Conservation (phyloP, 306 rosid genomes). For the Acacia acuminata region DNA sequence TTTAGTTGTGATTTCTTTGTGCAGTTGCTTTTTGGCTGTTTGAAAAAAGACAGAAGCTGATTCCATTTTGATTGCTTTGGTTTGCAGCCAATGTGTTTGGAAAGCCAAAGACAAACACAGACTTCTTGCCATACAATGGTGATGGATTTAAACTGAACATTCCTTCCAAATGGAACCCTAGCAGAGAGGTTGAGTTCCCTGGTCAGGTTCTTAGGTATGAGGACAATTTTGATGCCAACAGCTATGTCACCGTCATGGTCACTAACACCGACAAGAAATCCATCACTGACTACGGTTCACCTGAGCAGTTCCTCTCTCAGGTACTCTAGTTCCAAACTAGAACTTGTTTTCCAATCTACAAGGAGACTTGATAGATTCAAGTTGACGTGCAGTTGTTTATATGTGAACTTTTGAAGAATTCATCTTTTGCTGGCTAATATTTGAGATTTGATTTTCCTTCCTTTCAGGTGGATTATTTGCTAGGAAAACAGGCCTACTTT, state of each 20-base stretch:
- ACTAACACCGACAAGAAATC: constrained; percentile 78
- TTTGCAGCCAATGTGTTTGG: constrained; percentile 90
- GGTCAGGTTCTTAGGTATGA: constrained; percentile 93
- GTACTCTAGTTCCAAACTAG: constrained; percentile 32
- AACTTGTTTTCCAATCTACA: constrained; percentile 7
- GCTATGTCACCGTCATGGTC: constrained; percentile 63
- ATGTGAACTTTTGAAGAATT: constrained; percentile 11
- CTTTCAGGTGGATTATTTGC: constrained; percentile 80
- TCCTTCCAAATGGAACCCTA: constrained; percentile 92
- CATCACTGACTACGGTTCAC: constrained; percentile 86
- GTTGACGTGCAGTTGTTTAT: not conserved
- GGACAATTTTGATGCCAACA: constrained; percentile 79
- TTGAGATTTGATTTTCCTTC: constrained; percentile 21
- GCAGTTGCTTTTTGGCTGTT: not conserved
- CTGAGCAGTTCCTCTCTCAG: constrained; percentile 67
- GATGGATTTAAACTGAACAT: constrained; percentile 75
- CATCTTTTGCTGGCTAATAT: constrained; percentile 21
- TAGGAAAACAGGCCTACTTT: constrained; percentile 84
- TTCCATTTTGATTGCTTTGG: constrained; percentile 23
- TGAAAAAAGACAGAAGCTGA: not conserved
- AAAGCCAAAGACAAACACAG: constrained; percentile 85
- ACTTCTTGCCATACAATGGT: constrained; percentile 75
- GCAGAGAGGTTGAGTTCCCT: constrained; percentile 88
- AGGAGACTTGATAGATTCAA: not conserved
- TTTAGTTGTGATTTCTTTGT: constrained; percentile 6